Conservation (phyloP, 2,329 filamentous ascomycete species). For the Botrytis pseudocinerea region DNA sequence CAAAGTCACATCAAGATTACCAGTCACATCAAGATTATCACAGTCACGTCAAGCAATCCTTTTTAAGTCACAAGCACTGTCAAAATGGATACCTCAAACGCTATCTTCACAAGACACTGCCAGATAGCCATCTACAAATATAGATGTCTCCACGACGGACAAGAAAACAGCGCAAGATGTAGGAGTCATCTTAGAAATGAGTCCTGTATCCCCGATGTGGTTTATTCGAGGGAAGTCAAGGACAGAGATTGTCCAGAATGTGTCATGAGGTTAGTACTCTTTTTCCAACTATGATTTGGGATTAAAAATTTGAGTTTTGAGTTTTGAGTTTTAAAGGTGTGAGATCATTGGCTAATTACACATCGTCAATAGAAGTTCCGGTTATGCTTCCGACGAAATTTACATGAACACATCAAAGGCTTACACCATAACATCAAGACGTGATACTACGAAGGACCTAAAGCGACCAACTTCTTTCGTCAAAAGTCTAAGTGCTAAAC, state of each 20-base stretch:
- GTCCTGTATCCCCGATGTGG: not conserved
- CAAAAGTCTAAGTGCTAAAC: not conserved
- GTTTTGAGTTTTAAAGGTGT: not conserved
- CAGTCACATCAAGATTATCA: not conserved
- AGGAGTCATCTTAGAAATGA: accelerated
- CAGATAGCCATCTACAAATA: not conserved
- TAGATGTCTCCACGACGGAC: not conserved
- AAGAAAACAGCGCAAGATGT: not conserved
- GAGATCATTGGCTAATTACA: not conserved
- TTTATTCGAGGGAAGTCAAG: not conserved
- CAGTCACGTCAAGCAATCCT: not conserved
- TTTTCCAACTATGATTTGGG: too few relatives aligned
- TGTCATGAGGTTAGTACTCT: not conserved
- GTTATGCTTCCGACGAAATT: not conserved
- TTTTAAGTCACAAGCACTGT: not conserved
- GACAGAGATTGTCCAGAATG: not conserved
- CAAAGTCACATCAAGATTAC: not conserved
- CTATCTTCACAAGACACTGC: not conserved
- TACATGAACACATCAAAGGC: not conserved
- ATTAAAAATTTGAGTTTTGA: too few relatives aligned
- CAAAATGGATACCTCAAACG: not conserved
- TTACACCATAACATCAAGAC: not conserved
- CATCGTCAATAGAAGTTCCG: not conserved
- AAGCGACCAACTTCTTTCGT: not conserved
- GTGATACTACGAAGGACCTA: not conserved